A percentile compares a stretch with the other conserved stretches of the same genome.
phyloP scores from a whole-genome alignment of 306 rosid genomes.

The Ziziphus jujuba region DNA sequence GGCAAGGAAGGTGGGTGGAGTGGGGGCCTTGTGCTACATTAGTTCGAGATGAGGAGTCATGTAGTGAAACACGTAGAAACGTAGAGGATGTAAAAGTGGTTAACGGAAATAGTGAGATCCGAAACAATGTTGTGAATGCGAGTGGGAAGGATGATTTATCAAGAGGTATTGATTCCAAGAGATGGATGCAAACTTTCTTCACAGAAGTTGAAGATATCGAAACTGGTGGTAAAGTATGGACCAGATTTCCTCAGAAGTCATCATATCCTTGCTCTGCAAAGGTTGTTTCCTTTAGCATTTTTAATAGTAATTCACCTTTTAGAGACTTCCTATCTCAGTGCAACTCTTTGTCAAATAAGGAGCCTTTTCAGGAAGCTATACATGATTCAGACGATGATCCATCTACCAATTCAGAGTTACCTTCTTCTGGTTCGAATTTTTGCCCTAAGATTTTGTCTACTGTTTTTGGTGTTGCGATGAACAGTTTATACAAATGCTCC shows the following conservation, averaged over 20 bases:
- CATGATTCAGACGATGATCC: constrained; percentile 31
- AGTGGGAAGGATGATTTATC: constrained; percentile 24
- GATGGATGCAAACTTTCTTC: constrained; percentile 68
- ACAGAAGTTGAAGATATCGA: constrained; percentile 54
- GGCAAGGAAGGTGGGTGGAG: constrained; percentile 81
- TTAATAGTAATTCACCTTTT: constrained; percentile 48
- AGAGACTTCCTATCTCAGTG: constrained; percentile 37
- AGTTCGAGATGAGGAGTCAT: constrained; percentile 33
- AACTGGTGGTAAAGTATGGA: constrained; percentile 54
- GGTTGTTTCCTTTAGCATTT: constrained; percentile 79
- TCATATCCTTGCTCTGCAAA: constrained; percentile 66
- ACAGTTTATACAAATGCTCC: constrained; percentile 57
- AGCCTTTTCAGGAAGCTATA: constrained; percentile 37
- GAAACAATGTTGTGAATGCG: constrained; percentile 3
- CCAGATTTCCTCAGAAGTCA: constrained; percentile 64
- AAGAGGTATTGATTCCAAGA: constrained; percentile 45
- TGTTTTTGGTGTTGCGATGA: constrained; percentile 56
- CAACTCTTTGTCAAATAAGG: constrained; percentile 35
- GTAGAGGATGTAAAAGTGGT: constrained; percentile 28
- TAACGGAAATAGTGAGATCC: constrained; percentile 42
- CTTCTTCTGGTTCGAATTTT: constrained; percentile 31
- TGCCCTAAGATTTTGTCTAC: constrained; percentile 48
- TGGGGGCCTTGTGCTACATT: constrained; percentile 64
- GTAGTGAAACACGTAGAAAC: constrained; percentile 34
- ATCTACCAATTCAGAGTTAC: constrained; percentile 30